Conservation (phyloP, 768 basidiomycete species). For the Termitomyces sp. region DNA sequence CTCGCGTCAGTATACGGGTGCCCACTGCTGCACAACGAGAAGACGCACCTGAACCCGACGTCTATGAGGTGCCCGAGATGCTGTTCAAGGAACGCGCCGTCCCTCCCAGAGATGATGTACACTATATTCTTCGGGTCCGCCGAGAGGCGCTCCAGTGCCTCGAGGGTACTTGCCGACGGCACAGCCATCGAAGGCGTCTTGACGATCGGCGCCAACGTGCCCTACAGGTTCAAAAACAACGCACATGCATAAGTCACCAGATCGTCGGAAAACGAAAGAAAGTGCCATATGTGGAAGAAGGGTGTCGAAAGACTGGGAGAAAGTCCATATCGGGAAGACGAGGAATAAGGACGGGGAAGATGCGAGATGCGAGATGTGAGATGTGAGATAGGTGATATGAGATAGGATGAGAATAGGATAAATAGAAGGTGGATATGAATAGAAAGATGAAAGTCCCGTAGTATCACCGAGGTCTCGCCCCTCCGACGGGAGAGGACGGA, state of each 20-base stretch:
- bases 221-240: conserved; percentile 40
- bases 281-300: background rate
- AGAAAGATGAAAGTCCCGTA: background rate
- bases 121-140: conserved; percentile 86
- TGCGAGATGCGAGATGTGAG: background rate
- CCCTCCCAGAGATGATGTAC: conserved; percentile 96
- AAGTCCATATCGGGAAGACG: background rate
- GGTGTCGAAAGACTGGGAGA: background rate
- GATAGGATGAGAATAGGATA: background rate
- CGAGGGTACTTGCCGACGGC: conserved; percentile 69
- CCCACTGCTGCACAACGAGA: background rate
- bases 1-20: background rate
- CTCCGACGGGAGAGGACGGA: background rate
- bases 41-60: conserved; percentile 62
- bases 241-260: background rate
- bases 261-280: background rate
- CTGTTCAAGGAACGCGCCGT: conserved; percentile 85
- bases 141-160: conserved; percentile 66
- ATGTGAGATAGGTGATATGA: background rate
- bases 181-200: conserved; percentile 85
- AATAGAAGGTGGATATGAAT: background rate
- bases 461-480: conserved; percentile 3
- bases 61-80: conserved; percentile 81
- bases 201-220: conserved; percentile 95
- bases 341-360: background rate